These are phyloP conservation scores for Fusarium sp. DNA, from an alignment of 2,329 filamentous ascomycete species.

Conservation along the genomic window DNA sequence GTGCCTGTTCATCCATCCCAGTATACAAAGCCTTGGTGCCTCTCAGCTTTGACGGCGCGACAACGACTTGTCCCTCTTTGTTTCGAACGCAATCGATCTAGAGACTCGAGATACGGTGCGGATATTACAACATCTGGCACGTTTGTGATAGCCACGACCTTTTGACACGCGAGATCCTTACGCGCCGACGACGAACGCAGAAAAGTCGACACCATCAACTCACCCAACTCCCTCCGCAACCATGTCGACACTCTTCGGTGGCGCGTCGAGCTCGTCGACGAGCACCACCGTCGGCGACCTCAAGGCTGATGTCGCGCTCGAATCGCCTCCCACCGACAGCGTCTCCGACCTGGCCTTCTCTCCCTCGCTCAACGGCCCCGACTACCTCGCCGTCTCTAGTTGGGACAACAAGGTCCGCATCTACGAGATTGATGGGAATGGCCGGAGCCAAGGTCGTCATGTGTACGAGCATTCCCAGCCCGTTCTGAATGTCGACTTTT, in stretches of 20 bases:
- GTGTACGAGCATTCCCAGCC: conserved; percentile 88
- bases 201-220: conserved; percentile 13
- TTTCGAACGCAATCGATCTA: neutral
- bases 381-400: conserved; percentile 89
- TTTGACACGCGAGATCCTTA: neutral
- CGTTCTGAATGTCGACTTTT: conserved; percentile 88
- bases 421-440: conserved; percentile 84
- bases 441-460: conserved; percentile 86
- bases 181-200: neutral
- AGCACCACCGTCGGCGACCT: conserved; percentile 88
- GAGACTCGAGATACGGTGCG: neutral
- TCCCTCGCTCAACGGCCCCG: conserved; percentile 65
- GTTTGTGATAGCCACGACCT: neutral
- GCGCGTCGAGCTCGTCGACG: conserved; percentile 63
- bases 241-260: conserved; percentile 75
- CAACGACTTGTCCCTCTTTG: neutral
- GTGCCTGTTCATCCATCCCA: conserved; percentile 40
- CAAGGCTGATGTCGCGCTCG: conserved; percentile 85
- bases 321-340: conserved; percentile 85
- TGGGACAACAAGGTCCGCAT: conserved; percentile 99
- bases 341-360: conserved; percentile 91
- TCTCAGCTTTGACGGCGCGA: conserved; percentile 14
- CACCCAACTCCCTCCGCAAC: conserved; percentile 35
- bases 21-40: conserved; percentile 40
- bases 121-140: neutral